These are phyloP conservation scores for Globisporangium spiculum DNA, from an alignment of 352 stramenopile species.

Conservation along the genomic window DNA sequence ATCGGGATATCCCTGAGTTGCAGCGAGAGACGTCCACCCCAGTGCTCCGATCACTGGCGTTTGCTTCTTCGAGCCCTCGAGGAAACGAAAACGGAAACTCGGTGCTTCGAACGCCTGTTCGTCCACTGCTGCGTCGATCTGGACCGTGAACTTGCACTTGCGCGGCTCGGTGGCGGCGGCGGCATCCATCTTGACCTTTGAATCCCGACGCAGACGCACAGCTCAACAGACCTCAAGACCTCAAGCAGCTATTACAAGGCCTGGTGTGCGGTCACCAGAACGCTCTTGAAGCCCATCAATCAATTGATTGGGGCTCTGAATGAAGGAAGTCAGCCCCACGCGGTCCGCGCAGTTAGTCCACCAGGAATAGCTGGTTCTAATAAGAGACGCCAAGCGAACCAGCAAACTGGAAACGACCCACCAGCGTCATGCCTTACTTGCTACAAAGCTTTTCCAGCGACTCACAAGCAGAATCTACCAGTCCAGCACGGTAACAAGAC, in stretches of 20 bases:
- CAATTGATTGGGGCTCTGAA: background rate
- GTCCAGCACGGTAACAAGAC: conserved; percentile 6
- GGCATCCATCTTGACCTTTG: conserved; percentile 6
- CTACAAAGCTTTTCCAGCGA: background rate
- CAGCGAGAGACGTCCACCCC: conserved; percentile 29
- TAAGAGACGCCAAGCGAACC: background rate
- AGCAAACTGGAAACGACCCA: background rate
- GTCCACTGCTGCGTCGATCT: conserved; percentile 47
- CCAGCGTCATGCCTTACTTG: background rate
- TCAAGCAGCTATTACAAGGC: background rate
- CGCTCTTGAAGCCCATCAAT: background rate
- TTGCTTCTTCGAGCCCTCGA: conserved; percentile 60
- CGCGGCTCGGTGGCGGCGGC: conserved; percentile 11
- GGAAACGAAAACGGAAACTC: conserved; percentile 65
- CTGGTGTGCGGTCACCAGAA: background rate
- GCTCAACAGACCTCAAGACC: background rate
- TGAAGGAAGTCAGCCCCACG: no score
- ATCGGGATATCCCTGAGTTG: background rate
- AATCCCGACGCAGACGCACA: no score
- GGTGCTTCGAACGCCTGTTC: conserved; percentile 43
- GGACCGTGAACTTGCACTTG: conserved; percentile 62
- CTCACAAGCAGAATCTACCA: background rate
- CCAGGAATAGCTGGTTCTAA: background rate
- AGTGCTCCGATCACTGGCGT: conserved; percentile 36
- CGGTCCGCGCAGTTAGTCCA: background rate